Evolutionary conservation across 768 basidiomycete genomes (phyloP), one percentile per base, ranked within the genome.

Genomic region (Cyclocybe aegerita): DNA sequence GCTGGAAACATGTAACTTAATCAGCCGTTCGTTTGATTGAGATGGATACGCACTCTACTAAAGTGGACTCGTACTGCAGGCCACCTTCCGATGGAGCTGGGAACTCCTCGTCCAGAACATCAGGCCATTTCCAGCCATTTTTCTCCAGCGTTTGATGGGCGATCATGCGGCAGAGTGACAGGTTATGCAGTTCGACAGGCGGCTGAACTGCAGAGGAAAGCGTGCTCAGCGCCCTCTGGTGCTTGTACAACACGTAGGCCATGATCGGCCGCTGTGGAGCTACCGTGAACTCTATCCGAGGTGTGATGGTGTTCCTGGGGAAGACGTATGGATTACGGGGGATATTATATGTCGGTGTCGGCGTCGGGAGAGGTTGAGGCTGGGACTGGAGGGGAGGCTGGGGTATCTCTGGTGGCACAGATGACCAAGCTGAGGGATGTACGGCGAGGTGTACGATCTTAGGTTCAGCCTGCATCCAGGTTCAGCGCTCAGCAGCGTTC

Each of bases 341-440:
- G 10, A 46, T 49, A 11, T 54, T 39, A 6, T 57, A 48, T 17
- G 42, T 30, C 9, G 16, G 38, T 31, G 49, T 46, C n/a, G 44
- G 48, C 60, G 54, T 34, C 54, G 54, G 32, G 45, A 55, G 44
- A 61, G 49, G 34, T 30, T 58, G 52, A 32, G 39, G 31, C 37
- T 39, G 52, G 35, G 49, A 42, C 30, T 34, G 49, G 11, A 58
- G 49, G 15, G 45, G 53, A 17, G 60, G 52, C 45, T 62, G 42
- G 45, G 62, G 54, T 33, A 59, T 53, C 50, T 65, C 67, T 9
- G 81, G 85, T 23, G 86, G 85, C 9, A 67, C 54, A 16, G 75
- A 68, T 36, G 76, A 74, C 90, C 90, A 92, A 46, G 85, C 85
- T 23, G 85, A 86, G 16, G 87, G 85, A 61, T 86, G 84, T n/a